Base-by-base conservation (phyloP, 2,329 filamentous ascomycete genomes). In the Sarocladium brachiariae region DNA sequence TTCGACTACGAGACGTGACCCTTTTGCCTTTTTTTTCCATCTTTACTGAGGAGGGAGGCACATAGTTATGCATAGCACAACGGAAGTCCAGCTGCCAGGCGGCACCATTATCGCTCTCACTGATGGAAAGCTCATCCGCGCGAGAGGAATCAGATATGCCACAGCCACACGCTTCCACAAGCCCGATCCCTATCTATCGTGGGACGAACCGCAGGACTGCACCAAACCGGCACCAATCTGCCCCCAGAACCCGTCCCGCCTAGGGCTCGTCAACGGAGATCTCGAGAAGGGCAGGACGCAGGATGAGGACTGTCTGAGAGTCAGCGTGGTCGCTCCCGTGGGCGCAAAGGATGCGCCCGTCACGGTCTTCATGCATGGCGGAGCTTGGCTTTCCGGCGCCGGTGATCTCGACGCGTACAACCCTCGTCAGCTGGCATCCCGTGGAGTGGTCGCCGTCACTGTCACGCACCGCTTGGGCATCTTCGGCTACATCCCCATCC, bases 301-400 rank as follows among this genome's bases (percentile, higher is more conserved):
- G 27, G 16, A 16, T 33, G 66, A 68, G 46, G 65, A 69, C 30
- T 69, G 66, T 38, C 52, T 69, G 4, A 61, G 60, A 11, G 55
- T 69, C 23, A 65, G 62, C 19, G 59, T 69, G 8, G 67, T 61
- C 52, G 61, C 65, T 2, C 63, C 65, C 31, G 54, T 50, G 11
- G 19, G 14, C 16, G 43, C 43, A 4, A 33, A 47, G 10, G 14
- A 47, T 33, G 43, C 43, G 4, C 51, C 53, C 0, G 53, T 52
- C 24, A 54, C 53, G 53, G 51, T 54, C n/a, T 54, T 54, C 39
- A 25, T 54, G 14, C 53, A 54, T 18, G 53, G 53, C 25, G 53
- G 53, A 23, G 53, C 53, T 14, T 54, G 48, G 18, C 39, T 50
- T n/a, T 54, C 53, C 21, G 45, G 52, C 11, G 50, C 50, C 2